Base-by-base conservation (phyloP, 352 stramenopile species). In the Phytophthora megakarya region DNA sequence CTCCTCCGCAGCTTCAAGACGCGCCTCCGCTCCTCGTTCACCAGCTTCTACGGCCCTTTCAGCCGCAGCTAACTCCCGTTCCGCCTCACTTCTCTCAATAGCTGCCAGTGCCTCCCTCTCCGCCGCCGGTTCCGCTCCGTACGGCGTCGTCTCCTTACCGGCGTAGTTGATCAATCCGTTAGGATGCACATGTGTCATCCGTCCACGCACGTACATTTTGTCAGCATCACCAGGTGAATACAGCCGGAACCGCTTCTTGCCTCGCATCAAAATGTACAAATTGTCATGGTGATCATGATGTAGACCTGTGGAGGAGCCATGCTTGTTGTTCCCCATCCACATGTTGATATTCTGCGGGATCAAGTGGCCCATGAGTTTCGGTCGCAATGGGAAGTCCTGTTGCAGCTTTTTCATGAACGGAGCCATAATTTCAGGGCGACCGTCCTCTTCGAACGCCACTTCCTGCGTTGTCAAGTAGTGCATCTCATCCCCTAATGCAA, bases 251-350 rank as follows among this genome's bases (percentile, higher is more conserved):
- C 69, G 76, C 76, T 99, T 99, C 48, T 76, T 85, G 21, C 97
- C 97, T 30, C 84, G 74, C 37, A 99, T 65, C 21, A 99, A 45
- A 39, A 99, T 86, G 77, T 99, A 99, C 23, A 99, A 67, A 68
- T 99, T 99, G 81, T 99, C 97, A 73, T 99, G 97, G 86, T 98
- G 98, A 74, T 99, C 97, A 66, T 99, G 97, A 76, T 99, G 97
- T 30, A 99, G 81, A 1, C 97, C 97, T 11, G 82, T 93, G 12
- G 81, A 96, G 22, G 82, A 94, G 10, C 82, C 87, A 39, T 84
- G 79, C 66, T 75, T 80, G 65, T 85, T 93, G 67, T 90, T 89
- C 18, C 96, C 96, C 84, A 98, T 98, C 97, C 97, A 99, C 52
- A 99, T 75, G 78, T 99, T 99, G 65, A 98, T 93, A 62, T 98